phyloP scores from a whole-genome alignment of 2,329 filamentous ascomycete species.

The Triangularia setosa region DNA sequence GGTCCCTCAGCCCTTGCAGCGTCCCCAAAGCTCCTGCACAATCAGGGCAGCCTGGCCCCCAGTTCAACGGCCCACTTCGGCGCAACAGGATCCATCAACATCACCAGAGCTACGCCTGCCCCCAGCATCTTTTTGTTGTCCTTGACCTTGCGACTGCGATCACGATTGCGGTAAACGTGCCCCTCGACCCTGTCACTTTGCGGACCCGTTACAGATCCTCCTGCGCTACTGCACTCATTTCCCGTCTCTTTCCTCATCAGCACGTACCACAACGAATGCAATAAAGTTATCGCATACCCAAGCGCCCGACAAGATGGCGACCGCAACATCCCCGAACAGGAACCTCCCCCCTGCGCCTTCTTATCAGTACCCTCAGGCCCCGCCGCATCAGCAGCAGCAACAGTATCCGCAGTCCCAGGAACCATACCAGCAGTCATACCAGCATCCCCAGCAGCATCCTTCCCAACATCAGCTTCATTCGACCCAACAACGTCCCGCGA shows the following conservation, averaged over 20 bases:
- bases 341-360: constrained; percentile 31
- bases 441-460: constrained; percentile 29
- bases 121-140: not conserved
- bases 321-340: constrained; percentile 23
- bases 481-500: constrained; percentile 22
- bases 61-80: constrained; percentile 4
- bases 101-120: constrained; percentile 2
- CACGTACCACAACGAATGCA: constrained; percentile 6
- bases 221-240: constrained; percentile 9
- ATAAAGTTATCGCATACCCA: constrained; percentile 21
- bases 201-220: constrained; percentile 11
- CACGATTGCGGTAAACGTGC: constrained; percentile 6
- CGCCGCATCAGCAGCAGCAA: constrained; percentile 22
- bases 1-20: constrained; percentile 14
- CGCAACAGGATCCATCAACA: constrained; percentile 6
- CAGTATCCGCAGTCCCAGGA: constrained; percentile 28
- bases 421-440: constrained; percentile 24
- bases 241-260: constrained; percentile 9
- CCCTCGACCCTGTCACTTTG: constrained; percentile 3
- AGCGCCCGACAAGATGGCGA: constrained; percentile 32
- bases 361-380: constrained; percentile 25
- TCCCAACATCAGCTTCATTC: constrained; percentile 27
- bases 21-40: constrained; percentile 10
- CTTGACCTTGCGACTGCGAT: not conserved
- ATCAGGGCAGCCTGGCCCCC: constrained; percentile 10